Conservation (phyloP, 225 moss, liverwort and hornwort species). For the Sphagnum tenellum region DNA sequence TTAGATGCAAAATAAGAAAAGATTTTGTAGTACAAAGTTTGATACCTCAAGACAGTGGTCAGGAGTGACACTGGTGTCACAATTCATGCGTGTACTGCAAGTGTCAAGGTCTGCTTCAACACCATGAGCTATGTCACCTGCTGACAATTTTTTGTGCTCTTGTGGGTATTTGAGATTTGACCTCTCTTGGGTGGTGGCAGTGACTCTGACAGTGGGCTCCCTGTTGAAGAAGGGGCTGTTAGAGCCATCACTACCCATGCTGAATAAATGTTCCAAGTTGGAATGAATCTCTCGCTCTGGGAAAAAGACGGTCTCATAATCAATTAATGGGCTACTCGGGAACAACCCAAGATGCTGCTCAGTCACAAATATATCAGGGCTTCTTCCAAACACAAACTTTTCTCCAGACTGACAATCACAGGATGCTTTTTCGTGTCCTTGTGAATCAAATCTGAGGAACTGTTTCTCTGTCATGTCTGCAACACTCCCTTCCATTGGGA, state of each 20-base stretch:
- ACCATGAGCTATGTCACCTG: slow-evolving; percentile 12
- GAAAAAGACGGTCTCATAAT: no score
- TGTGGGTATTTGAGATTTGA: no score
- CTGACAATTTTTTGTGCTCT: background rate
- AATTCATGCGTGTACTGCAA: slow-evolving; percentile 20
- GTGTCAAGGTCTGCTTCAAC: slow-evolving; percentile 10
- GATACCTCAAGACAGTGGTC: background rate
- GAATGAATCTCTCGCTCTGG: background rate
- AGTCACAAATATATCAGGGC: slow-evolving; percentile 19
- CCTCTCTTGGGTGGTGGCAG: no score
- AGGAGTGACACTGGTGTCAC: slow-evolving; percentile 9
- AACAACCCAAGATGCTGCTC: slow-evolving; percentile 6
- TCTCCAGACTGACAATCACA: slow-evolving; percentile 7
- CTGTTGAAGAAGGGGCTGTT: no score
- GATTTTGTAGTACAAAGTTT: no score
- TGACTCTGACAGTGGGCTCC: no score
- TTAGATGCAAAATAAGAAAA: background rate
- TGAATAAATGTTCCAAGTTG: slow-evolving; percentile 10
- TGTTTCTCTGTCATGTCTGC: background rate
- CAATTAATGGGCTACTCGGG: slow-evolving; percentile 11
- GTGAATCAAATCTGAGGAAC: slow-evolving; percentile 1
- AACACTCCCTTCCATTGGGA: slow-evolving; percentile 1
- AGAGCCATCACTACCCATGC: slow-evolving; percentile 17
- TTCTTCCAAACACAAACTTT: slow-evolving; percentile 9
- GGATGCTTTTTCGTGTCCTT: background rate